Percentiles rank a stretch among this genome's conserved stretches.
Evolutionary conservation across 73 alveolate species (phyloP).

Genomic region (Symbiodinium pilosum): DNA sequence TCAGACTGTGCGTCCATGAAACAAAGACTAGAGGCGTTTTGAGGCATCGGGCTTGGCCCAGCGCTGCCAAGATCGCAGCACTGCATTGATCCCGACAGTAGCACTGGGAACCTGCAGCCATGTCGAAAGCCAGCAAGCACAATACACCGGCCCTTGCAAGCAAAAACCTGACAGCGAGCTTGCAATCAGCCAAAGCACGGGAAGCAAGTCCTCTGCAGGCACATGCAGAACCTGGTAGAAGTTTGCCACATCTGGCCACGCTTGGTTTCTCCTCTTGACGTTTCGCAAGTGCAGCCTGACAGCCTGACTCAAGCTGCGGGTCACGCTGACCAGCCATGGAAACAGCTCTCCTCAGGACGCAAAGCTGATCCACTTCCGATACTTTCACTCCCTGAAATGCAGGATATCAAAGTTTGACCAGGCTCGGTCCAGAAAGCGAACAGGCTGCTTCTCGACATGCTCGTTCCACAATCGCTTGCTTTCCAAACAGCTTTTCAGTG

Average conservation of each 20-base stretch:
- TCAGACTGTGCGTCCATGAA: too few relatives aligned
- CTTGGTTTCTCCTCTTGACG: too few relatives aligned
- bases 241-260: background rate
- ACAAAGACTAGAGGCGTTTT: conserved; percentile 20
- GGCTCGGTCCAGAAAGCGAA: conserved; percentile 85
- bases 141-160: too few relatives aligned
- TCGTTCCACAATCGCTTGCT: conserved; percentile 53
- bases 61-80: conserved; percentile 84
- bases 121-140: too few relatives aligned
- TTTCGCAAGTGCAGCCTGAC: background rate
- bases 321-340: conserved; percentile 69
- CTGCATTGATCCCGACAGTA: conserved; percentile 44
- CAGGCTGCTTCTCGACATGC: conserved; percentile 82
- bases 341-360: conserved; percentile 39
- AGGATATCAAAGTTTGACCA: background rate
- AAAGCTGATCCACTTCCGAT: background rate
- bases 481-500: conserved; percentile 43
- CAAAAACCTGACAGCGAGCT: too few relatives aligned
- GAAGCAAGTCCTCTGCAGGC: conserved; percentile 72
- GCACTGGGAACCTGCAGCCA: conserved; percentile 29
- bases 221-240: conserved; percentile 17
- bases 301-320: conserved; percentile 71
- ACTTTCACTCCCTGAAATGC: background rate
- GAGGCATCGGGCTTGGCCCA: background rate
- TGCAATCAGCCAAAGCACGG: conserved; percentile 5